Evolutionary conservation across 2,329 filamentous ascomycete genomes (phyloP).

Genomic region (Exophiala spinifera): DNA sequence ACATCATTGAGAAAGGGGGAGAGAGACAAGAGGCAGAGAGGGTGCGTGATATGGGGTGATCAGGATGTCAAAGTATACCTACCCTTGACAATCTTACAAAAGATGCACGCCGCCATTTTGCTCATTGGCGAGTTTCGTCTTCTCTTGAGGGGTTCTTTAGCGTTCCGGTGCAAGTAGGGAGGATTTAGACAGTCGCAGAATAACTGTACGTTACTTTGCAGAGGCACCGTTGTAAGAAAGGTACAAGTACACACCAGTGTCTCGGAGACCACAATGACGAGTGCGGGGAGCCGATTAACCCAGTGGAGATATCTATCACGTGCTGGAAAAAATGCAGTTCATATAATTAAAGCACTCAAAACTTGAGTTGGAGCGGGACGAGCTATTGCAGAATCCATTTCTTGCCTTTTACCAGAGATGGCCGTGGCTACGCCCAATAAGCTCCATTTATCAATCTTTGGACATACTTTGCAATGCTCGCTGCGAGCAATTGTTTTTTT

Average conservation of each 20-base stretch:
- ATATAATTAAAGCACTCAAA: constrained; percentile 20
- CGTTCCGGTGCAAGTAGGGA: neutral
- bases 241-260: too few species aligned
- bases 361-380: constrained; percentile 60
- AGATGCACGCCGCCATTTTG: constrained; percentile 69
- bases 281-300: neutral
- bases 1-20: too few species aligned
- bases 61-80: too few species aligned
- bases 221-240: neutral
- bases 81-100: constrained; percentile 98
- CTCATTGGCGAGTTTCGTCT: constrained; percentile 7
- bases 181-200: too few species aligned
- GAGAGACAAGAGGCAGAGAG: too few species aligned
- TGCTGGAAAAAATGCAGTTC: constrained; percentile 14
- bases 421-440: constrained; percentile 62
- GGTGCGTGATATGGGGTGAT: too few species aligned
- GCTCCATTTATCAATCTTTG: constrained; percentile 61
- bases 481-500: constrained; percentile 10
- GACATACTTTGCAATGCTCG: constrained; percentile 33
- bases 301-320: constrained; percentile 3
- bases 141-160: too few species aligned
- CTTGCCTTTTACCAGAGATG: constrained; percentile 80
- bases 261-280: too few species aligned
- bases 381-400: constrained; percentile 69
- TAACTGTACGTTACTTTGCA: too few species aligned